Evolutionary conservation across 1,139 yeast genomes (phyloP).

Genomic region (Scheffersomyces titani): DNA sequence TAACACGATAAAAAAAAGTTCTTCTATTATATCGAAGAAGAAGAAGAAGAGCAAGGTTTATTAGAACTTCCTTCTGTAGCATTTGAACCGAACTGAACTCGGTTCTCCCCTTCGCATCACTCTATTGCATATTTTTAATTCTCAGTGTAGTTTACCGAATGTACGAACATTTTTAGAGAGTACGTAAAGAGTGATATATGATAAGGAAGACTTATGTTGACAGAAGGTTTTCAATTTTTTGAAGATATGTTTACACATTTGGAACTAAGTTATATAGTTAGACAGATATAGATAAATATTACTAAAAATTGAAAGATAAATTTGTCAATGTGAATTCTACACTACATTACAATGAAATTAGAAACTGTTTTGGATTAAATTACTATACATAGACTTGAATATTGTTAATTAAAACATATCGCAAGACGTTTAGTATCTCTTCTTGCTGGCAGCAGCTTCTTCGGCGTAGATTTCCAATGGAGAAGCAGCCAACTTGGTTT

Average conservation of each 20-base stretch:
- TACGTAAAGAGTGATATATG: not conserved
- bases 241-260: no score
- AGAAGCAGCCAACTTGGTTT: slow-evolving; percentile 79
- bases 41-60: not conserved
- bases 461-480: slow-evolving; percentile 95
- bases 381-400: not conserved
- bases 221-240: no score
- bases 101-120: not conserved
- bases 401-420: slow-evolving; percentile 1
- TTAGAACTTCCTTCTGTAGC: not conserved
- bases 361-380: not conserved
- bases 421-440: slow-evolving; percentile 54
- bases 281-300: no score
- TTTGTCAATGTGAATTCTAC: not conserved
- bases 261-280: no score
- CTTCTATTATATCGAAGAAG: not conserved
- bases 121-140: not conserved
- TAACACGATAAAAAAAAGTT: not conserved
- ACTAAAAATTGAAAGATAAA: not conserved
- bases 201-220: no score
- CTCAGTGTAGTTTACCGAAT: not conserved
- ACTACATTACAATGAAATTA: not conserved
- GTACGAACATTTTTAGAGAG: not conserved
- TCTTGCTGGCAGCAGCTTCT: slow-evolving; percentile 75
- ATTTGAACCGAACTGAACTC: not conserved